These are phyloP conservation scores for Phoma sp. DNA, from an alignment of 2,329 filamentous ascomycete species.

Conservation along the genomic window DNA sequence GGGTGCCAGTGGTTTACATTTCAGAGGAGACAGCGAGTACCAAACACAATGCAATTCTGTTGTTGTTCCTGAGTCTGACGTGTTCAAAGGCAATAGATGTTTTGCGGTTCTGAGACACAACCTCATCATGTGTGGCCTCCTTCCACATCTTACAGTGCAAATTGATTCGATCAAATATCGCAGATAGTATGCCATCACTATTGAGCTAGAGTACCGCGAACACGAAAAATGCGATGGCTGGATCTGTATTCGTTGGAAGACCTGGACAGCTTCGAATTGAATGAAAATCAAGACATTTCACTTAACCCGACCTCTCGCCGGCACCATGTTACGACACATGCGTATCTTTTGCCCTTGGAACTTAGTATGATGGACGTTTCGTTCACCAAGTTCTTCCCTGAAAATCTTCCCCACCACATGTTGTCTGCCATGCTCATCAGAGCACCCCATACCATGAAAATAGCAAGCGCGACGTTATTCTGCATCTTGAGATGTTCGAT, in stretches of 20 bases:
- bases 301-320: constrained; percentile 18
- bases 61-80: no score
- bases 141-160: no score
- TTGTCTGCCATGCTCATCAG: constrained; percentile 17
- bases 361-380: constrained; percentile 18
- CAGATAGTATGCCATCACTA: no score
- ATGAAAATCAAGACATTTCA: neutral
- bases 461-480: constrained; percentile 14
- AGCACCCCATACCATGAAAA: constrained; percentile 27
- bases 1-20: neutral
- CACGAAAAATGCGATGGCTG: no score
- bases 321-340: constrained; percentile 11
- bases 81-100: no score
- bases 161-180: no score
- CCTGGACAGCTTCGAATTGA: neutral
- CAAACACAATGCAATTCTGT: no score
- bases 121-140: no score
- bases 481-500: constrained; percentile 14
- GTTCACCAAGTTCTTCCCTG: constrained; percentile 17
- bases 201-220: no score
- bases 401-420: constrained; percentile 23
- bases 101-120: no score
- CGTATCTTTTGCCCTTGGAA: constrained; percentile 4
- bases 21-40: no score
- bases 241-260: neutral